Evolutionary conservation across 176 grass and related monocot species (phyloP).

Genomic region (Aegilops longissima): DNA sequence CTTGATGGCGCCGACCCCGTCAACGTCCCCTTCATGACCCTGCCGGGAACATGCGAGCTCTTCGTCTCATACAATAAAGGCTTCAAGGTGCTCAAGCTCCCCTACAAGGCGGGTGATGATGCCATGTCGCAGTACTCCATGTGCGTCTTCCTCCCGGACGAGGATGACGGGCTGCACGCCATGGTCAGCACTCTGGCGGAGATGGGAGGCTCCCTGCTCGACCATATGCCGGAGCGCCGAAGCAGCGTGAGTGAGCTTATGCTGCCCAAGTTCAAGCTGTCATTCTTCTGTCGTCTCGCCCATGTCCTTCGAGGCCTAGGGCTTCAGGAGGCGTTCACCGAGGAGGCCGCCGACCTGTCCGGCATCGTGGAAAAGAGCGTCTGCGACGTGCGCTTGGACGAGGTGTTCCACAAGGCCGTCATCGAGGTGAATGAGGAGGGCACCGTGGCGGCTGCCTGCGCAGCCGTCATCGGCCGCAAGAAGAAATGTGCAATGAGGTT

Average conservation of each 20-base stretch:
- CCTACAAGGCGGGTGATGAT: background rate
- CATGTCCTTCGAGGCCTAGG: background rate
- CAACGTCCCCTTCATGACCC: conserved; percentile 9
- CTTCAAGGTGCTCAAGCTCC: background rate
- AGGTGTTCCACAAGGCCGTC: conserved; percentile 9
- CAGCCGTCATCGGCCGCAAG: background rate
- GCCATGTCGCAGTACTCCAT: background rate
- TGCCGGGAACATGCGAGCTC: background rate
- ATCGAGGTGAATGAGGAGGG: conserved; percentile 7
- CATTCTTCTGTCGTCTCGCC: background rate
- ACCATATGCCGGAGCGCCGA: background rate
- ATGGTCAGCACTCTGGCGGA: background rate
- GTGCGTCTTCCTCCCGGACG: conserved; percentile 31
- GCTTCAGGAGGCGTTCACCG: background rate
- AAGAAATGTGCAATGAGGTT: background rate
- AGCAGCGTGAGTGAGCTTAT: background rate
- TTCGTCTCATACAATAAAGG: background rate
- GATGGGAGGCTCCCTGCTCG: background rate
- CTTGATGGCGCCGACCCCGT: background rate
- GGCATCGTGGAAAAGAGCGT: background rate
- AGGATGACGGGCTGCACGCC: conserved; percentile 4
- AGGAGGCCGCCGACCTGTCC: background rate
- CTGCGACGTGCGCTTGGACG: background rate
- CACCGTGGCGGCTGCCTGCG: background rate
- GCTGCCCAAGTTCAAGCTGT: conserved; percentile 5